Percentiles rank a stretch among this genome's conserved stretches.
Evolutionary conservation across 768 basidiomycete genomes (phyloP).

Genomic region (Podaxis sp.): DNA sequence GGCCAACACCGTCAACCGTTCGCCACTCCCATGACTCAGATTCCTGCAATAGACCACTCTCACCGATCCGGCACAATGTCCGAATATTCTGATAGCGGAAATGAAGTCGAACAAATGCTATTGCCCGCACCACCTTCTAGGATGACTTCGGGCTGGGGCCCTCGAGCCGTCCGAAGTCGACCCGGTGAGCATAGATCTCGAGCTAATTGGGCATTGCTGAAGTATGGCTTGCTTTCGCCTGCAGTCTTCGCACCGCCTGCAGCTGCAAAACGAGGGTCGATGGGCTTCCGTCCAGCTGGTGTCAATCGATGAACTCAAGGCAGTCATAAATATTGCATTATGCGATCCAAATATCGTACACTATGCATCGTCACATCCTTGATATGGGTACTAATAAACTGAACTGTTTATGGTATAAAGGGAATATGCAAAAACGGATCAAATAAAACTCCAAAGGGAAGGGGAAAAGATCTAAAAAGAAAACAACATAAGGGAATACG

Average conservation of each 20-base stretch:
- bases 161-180: constrained; percentile 1
- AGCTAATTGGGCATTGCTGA: not conserved
- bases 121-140: constrained; percentile 22
- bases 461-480: constrained; percentile 12
- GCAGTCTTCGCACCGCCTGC: constrained; percentile 40
- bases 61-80: constrained; percentile 42
- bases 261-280: constrained; percentile 28
- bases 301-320: constrained; percentile 13
- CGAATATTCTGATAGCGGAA: constrained; percentile 61
- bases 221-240: not conserved
- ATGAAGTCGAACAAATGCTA: constrained; percentile 70
- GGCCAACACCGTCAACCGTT: constrained; percentile 46
- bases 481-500: not conserved
- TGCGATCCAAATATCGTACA: constrained; percentile 6
- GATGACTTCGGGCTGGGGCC: constrained; percentile 4
- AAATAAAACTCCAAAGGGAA: not conserved
- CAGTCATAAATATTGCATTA: constrained; percentile 9
- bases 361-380: not conserved
- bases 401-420: constrained; percentile 8
- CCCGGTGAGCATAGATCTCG: not conserved
- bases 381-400: constrained; percentile 8
- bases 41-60: constrained; percentile 29
- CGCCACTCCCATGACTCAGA: constrained; percentile 17
- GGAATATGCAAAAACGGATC: constrained; percentile 6
- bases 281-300: constrained; percentile 42